These are phyloP conservation scores for Beverwykella pulmonaria DNA, from an alignment of 495 filamentous ascomycete species.

Conservation along the genomic window DNA sequence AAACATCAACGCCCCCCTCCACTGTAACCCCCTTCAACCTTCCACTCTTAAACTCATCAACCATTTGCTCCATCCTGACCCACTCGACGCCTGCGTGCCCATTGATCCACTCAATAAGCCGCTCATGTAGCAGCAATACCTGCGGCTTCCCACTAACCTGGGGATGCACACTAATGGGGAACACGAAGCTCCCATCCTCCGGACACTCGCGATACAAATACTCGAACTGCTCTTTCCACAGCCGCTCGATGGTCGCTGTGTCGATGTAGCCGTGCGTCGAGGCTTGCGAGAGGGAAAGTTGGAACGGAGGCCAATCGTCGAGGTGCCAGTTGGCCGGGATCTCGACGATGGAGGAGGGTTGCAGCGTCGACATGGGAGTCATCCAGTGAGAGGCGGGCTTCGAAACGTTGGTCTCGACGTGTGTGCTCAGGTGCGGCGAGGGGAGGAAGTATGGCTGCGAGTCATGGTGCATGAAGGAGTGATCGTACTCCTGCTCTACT, in stretches of 20 bases:
- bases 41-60: constrained; percentile 63
- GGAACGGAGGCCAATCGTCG: constrained; percentile 60
- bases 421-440: constrained; percentile 57
- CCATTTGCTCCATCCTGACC: constrained; percentile 72
- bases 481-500: too few relatives aligned
- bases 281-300: constrained; percentile 34
- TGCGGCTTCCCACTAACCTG: constrained; percentile 69
- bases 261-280: constrained; percentile 36
- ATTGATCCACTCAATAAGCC: constrained; percentile 73
- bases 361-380: constrained; percentile 57
- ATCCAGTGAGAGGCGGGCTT: constrained; percentile 68
- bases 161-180: constrained; percentile 71
- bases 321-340: constrained; percentile 72
- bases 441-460: constrained; percentile 68
- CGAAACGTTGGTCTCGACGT: constrained; percentile 64
- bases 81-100: constrained; percentile 74
- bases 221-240: constrained; percentile 64
- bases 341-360: constrained; percentile 62
- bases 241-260: constrained; percentile 22
- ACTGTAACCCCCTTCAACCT: constrained; percentile 36
- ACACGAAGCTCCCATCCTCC: constrained; percentile 64
- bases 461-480: constrained; percentile 69
- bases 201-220: constrained; percentile 66
- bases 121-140: constrained; percentile 65
- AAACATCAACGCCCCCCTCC: constrained; percentile 37